Conservation (phyloP, 2,329 filamentous ascomycete species). For the Colletotrichum zoysiae region DNA sequence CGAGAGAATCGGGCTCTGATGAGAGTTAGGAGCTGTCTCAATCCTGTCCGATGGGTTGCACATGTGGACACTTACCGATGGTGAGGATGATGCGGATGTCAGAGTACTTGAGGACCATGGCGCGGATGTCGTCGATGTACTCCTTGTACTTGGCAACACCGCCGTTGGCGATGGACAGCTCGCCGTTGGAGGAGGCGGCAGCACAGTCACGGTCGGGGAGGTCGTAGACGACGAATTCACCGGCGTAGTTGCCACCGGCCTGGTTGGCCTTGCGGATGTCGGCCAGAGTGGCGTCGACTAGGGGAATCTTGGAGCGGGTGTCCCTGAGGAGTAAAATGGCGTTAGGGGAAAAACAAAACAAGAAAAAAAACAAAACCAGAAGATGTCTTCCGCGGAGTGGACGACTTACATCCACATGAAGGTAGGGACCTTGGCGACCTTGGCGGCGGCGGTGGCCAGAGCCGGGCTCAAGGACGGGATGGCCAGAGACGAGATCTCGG, state of each 20-base stretch:
- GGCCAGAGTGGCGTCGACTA: conserved; percentile 60
- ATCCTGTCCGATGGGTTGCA: not conserved
- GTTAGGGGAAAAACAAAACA: conserved; percentile 31
- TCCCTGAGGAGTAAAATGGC: conserved; percentile 54
- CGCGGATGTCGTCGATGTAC: conserved; percentile 65
- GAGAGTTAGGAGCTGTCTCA: conserved; percentile 38
- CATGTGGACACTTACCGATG: conserved; percentile 51
- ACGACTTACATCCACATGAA: conserved; percentile 64
- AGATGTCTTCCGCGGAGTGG: not conserved
- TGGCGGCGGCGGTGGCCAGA: conserved; percentile 64
- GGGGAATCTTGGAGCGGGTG: conserved; percentile 61
- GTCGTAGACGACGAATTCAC: conserved; percentile 68
- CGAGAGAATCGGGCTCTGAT: conserved; percentile 68
- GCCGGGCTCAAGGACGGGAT: conserved; percentile 72
- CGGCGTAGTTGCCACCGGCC: conserved; percentile 57
- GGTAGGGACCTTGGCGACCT: conserved; percentile 64
- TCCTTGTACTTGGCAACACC: conserved; percentile 66
- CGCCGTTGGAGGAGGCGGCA: conserved; percentile 68
- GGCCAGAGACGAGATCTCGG: conserved; percentile 66
- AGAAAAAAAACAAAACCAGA: too few species aligned
- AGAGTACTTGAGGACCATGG: conserved; percentile 56
- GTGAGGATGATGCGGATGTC: conserved; percentile 59
- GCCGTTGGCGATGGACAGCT: conserved; percentile 63
- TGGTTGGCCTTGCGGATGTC: conserved; percentile 56
- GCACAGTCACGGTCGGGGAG: conserved; percentile 71